Base-by-base conservation (phyloP, 257 asterid species). In the Solanum peruvianum region DNA sequence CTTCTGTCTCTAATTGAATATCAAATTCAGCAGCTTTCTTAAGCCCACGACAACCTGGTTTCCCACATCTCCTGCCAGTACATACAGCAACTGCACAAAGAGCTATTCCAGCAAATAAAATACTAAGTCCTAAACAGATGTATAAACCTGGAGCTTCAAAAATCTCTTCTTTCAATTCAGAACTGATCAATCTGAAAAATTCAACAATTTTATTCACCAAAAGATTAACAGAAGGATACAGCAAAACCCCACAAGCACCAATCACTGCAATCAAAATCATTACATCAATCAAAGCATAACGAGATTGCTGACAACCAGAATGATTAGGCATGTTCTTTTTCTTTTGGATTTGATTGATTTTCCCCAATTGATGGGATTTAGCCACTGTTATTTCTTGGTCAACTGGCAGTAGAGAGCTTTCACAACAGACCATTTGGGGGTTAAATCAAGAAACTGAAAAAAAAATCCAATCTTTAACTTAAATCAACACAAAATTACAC, bases 11-110 rank as follows among this genome's bases (percentile, higher is more conserved):
- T 90, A 97, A 78, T 21, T 93, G 98, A 73, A 97, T 97, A 85
- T 97, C 99, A 83, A 97, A 97, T 82, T 97, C 99, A 21, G 99
- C 99, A 6, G 97, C 97, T 69, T 93, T 93, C 0, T 90, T 85
- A 6, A 97, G 98, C 90, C 99, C 98, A 0, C 91, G 93, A 72
- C 99, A 97, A 11, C 97, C 95, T 3, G 91, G 88, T 87, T 88
- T 94, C 87, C 99, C 98, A 67, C 99, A 97, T 66, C 92, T 88
- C 35, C 91, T 85, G 35, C 92, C 93, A 3, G 93, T 91, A 87
- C 92, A 96, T 4, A 93, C 70, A 0, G 87, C 87, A 89, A 96
- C 92, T 1, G 95, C 96, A 64, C 93, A 87, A 9, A 95, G 91
- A 13, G 99, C 98, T 52, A 89, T 84, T 2, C 87, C 89, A 4